Evolutionary conservation across 108 stramenopile genomes (phyloP).

Genomic region (Fragilaria radians): DNA sequence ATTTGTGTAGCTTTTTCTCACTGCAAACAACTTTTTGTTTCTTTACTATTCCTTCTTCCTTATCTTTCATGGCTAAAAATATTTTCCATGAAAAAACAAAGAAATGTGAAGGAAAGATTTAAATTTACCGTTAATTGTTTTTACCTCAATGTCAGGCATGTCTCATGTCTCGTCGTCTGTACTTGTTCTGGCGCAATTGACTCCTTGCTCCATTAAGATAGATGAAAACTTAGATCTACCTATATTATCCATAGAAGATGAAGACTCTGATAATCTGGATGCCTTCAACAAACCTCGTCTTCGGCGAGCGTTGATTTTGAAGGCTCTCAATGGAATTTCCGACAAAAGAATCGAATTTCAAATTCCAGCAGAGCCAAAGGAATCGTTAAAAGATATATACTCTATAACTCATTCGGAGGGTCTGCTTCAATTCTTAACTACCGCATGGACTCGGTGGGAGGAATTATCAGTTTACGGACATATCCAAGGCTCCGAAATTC

Average conservation of each 20-base stretch:
- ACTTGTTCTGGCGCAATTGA: neutral
- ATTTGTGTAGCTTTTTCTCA: too few species aligned
- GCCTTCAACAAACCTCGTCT: constrained; percentile 61
- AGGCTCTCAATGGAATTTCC: constrained; percentile 5
- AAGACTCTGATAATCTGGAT: constrained; percentile 34
- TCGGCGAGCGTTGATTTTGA: constrained; percentile 51
- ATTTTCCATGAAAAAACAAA: too few species aligned
- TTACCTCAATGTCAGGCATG: too few species aligned
- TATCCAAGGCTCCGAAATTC: constrained; percentile 11
- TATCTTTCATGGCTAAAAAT: too few species aligned
- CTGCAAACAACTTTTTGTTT: too few species aligned
- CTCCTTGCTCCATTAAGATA: neutral
- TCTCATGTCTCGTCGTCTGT: too few species aligned
- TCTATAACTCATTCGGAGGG: constrained; percentile 12
- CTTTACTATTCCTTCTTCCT: too few species aligned
- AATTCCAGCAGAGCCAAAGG: neutral
- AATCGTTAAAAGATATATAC: constrained; percentile 14
- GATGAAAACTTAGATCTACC: neutral
- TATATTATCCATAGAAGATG: constrained; percentile 2
- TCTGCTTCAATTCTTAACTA: constrained; percentile 31
- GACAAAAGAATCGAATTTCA: neutral
- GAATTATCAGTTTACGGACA: constrained; percentile 22
- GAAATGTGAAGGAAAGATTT: too few species aligned
- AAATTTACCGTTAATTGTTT: too few species aligned
- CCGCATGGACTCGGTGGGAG: constrained; percentile 39